Evolutionary conservation across 805 yeast genomes (phyloP), one percentile per base, ranked within the genome.

Genomic region (Ogataea minuta): DNA sequence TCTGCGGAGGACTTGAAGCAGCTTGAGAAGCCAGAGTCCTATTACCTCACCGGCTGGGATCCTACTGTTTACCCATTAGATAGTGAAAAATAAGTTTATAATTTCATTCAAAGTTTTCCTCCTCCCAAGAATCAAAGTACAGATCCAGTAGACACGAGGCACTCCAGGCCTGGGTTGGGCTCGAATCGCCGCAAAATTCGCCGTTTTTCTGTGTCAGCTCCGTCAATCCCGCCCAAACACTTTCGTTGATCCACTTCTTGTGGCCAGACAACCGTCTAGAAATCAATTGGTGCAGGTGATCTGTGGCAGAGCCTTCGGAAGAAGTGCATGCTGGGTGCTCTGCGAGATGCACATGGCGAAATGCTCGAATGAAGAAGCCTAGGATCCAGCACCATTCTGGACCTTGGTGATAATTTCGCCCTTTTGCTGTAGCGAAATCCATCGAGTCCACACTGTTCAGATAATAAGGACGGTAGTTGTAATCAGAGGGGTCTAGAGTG

Each of bases 141-240:
- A 91, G 64, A 59, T 91, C 98, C 23, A 91, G 61, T 42, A 93
- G 63, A 53, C 96, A 86, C 2, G 93, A 81, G 0, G 91, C 67
- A 57, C 96, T 86, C 99, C 99, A 91, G 0, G 98, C 97, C 60
- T 91, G 99, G 0, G 97, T 82, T 3, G 97, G 96, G 48, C 95
- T 84, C 2, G 96, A 86, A 60, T 93, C 98, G 12, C 59, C 55
- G 59, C 99, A 91, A 8, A 79, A 52, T 21, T 68, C 81, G 2
- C 98, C 98, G 53, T 84, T 81, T 62, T 85, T 87, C 56, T 91
- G 88, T 2, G 98, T 88, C 54, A 91, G 70, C 60, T 91, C 99
- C 0, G 98, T 79, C 48, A 91, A 66, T 0, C 99, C 99, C 0
- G 95, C 88, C 98, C 98, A 91, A 13, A 77, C 79, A 47, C 90